Conservation (phyloP, 2,329 filamentous ascomycete genomes). For the Pseudopyricularia cyperi region DNA sequence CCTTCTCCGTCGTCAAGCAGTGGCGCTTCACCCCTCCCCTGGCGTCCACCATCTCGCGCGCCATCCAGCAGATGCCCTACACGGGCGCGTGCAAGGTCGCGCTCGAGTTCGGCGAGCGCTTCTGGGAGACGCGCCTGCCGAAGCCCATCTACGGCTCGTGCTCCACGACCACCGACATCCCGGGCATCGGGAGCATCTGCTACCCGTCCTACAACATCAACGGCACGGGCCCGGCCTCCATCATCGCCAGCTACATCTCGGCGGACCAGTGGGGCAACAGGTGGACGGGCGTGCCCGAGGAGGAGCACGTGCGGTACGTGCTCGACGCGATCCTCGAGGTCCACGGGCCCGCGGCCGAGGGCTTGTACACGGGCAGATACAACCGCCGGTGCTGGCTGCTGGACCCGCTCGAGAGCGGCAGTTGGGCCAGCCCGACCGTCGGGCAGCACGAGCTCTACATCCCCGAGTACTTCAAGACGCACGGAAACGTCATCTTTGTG, state of each 20-base stretch:
- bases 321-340: constrained; percentile 54
- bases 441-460: constrained; percentile 59
- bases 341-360: constrained; percentile 45
- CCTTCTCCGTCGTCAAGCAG: constrained; percentile 50
- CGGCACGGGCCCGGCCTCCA: constrained; percentile 44
- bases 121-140: constrained; percentile 34
- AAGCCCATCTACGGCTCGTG: constrained; percentile 52
- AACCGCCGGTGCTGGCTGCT: constrained; percentile 53
- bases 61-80: constrained; percentile 33
- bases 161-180: constrained; percentile 40
- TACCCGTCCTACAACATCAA: constrained; percentile 58
- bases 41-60: constrained; percentile 27
- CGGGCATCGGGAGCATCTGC: constrained; percentile 48
- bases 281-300: constrained; percentile 35
- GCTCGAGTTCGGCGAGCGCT: constrained; percentile 54
- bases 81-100: constrained; percentile 39
- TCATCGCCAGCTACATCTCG: constrained; percentile 46
- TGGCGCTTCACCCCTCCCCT: constrained; percentile 36
- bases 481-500: constrained; percentile 54
- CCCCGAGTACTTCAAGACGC: constrained; percentile 60
- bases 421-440: constrained; percentile 46
- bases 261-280: constrained; percentile 23
- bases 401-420: constrained; percentile 47
- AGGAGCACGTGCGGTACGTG: constrained; percentile 49
- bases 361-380: constrained; percentile 53